Conservation (phyloP, 2,329 filamentous ascomycete genomes). For the Hypoxylon sp. region DNA sequence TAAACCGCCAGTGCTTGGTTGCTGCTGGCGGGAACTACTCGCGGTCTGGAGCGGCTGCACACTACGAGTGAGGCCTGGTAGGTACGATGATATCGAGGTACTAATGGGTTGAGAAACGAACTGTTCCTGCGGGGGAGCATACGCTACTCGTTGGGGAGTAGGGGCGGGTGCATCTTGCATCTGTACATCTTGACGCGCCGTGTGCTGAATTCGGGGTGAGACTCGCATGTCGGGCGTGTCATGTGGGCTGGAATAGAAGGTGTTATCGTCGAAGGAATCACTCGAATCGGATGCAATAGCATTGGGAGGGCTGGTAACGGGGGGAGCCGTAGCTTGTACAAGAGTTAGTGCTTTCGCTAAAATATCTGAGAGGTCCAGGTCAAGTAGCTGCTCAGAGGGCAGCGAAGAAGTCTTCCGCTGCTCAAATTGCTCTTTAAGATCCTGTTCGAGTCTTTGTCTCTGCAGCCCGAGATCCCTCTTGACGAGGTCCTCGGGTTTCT, state of each 20-base stretch:
- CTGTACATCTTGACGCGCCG: constrained; percentile 56
- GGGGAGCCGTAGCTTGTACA: constrained; percentile 76
- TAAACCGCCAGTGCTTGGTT: constrained; percentile 26
- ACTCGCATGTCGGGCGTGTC: constrained; percentile 76
- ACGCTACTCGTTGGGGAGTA: constrained; percentile 53
- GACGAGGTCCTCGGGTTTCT: constrained; percentile 87
- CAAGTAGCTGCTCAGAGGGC: constrained; percentile 67
- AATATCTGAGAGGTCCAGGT: constrained; percentile 80
- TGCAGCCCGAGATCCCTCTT: constrained; percentile 85
- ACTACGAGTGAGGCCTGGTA: constrained; percentile 33
- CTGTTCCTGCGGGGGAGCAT: constrained; percentile 40
- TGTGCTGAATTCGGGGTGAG: constrained; percentile 65
- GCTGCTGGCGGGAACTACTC: constrained; percentile 42
- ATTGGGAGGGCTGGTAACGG: constrained; percentile 69
- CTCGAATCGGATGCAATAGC: constrained; percentile 74
- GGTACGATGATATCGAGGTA: constrained; percentile 30
- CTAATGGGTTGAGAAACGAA: constrained; percentile 37
- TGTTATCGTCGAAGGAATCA: constrained; percentile 93
- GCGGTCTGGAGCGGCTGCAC: constrained; percentile 35
- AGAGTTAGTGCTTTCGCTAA: constrained; percentile 78
- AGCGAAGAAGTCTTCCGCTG: constrained; percentile 65
- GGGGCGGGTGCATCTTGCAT: constrained; percentile 58
- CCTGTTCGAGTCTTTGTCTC: constrained; percentile 84
- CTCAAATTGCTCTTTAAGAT: constrained; percentile 82
- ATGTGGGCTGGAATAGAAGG: constrained; percentile 95